A percentile compares a stretch with the other conserved stretches of the same genome.
These are phyloP conservation scores for Pneumocystis sp. DNA, from an alignment of 1,139 yeast genomes.

Conservation along the genomic window DNA sequence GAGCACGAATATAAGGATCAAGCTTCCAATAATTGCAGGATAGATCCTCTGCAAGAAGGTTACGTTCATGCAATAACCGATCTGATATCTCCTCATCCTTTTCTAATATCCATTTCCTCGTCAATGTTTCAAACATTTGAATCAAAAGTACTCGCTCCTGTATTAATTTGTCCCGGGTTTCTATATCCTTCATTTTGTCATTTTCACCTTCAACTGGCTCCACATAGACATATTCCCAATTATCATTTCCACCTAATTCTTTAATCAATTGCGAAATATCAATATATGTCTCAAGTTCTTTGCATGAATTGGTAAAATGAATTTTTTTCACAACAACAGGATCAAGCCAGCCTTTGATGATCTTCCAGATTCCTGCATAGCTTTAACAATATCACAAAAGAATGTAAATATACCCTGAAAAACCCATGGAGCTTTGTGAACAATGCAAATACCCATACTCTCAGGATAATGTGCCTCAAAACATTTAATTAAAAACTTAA, in stretches of 20 bases:
- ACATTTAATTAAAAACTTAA: conserved; percentile 58
- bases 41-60: conserved; percentile 35
- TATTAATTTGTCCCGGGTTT: conserved; percentile 28
- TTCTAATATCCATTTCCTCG: conserved; percentile 46
- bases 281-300: conserved; percentile 46
- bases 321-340: conserved; percentile 79
- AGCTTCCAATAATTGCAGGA: conserved; percentile 42
- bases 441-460: conserved; percentile 54
- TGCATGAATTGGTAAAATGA: conserved; percentile 46
- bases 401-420: conserved; percentile 30
- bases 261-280: conserved; percentile 40
- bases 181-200: conserved; percentile 29
- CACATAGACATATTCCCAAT: conserved; percentile 38
- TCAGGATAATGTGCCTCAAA: conserved; percentile 87
- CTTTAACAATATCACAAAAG: not conserved
- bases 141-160: conserved; percentile 36
- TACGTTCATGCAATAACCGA: conserved; percentile 33
- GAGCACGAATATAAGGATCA: conserved; percentile 62
- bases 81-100: conserved; percentile 33
- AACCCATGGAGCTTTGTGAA: conserved; percentile 85
- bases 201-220: conserved; percentile 42
- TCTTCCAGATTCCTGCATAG: conserved; percentile 53
- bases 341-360: conserved; percentile 73
- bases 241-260: conserved; percentile 53
- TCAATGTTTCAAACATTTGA: conserved; percentile 38